Evolutionary conservation across 805 yeast genomes (phyloP).

Genomic region (Cyberlindnera japonica): DNA sequence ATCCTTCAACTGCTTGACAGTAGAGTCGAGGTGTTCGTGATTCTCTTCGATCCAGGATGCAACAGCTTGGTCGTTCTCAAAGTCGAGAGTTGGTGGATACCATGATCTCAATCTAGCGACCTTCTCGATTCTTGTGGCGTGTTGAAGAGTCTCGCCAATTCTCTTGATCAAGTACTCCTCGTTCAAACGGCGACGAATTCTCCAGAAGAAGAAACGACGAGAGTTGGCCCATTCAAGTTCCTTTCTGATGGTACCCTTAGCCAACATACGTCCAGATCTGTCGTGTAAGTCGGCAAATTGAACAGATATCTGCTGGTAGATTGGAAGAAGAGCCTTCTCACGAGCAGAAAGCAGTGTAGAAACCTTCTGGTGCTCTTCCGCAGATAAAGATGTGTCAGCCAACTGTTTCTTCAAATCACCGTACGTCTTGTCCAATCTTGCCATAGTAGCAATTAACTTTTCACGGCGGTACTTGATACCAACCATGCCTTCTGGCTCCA

Average conservation of each 20-base stretch:
- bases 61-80: constrained; percentile 70
- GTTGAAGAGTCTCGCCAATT: constrained; percentile 59
- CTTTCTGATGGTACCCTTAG: constrained; percentile 85
- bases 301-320: constrained; percentile 86
- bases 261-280: constrained; percentile 95
- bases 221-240: constrained; percentile 83
- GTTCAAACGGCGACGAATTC: constrained; percentile 90
- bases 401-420: constrained; percentile 61
- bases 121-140: constrained; percentile 70
- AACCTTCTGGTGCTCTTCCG: constrained; percentile 64
- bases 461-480: constrained; percentile 97
- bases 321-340: constrained; percentile 76
- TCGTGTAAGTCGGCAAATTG: constrained; percentile 99
- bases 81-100: constrained; percentile 69
- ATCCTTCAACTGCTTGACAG: constrained; percentile 58
- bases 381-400: constrained; percentile 46
- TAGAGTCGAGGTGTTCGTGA: constrained; percentile 57
- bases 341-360: constrained; percentile 69
- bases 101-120: constrained; percentile 84
- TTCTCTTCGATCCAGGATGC: constrained; percentile 84
- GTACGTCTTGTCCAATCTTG: constrained; percentile 77
- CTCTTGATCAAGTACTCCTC: constrained; percentile 84
- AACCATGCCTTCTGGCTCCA: constrained; percentile 99
- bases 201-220: constrained; percentile 98
- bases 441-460: constrained; percentile 86